phyloP scores from a whole-genome alignment of 2,329 filamentous ascomycete species.

The Xylariaceae sp. region DNA sequence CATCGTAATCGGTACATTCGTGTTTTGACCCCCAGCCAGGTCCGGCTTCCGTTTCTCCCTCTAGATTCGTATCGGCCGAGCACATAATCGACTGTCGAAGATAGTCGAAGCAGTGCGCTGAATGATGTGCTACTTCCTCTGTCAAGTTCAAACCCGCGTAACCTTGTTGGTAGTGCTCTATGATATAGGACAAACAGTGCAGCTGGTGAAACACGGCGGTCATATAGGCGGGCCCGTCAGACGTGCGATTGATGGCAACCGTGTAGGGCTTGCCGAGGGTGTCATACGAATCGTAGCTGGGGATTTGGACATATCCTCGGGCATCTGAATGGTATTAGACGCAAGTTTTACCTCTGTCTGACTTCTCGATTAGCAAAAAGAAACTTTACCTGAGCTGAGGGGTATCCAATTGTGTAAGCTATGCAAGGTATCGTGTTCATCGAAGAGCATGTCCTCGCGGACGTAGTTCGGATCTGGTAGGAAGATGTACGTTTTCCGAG shows the following conservation, averaged over 20 bases:
- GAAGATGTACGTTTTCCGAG: constrained; percentile 35
- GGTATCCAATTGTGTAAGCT: constrained; percentile 37
- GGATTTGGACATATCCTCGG: constrained; percentile 34
- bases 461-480: constrained; percentile 31
- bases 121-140: constrained; percentile 35
- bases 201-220: constrained; percentile 40
- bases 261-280: constrained; percentile 31
- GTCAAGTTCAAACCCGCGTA: constrained; percentile 33
- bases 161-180: constrained; percentile 35
- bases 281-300: constrained; percentile 28
- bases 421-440: constrained; percentile 31
- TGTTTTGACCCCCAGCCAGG: constrained; percentile 38
- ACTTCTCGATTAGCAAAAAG: background rate
- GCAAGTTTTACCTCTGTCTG: background rate
- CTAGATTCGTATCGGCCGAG: constrained; percentile 37
- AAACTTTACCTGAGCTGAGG: constrained; percentile 30
- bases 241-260: constrained; percentile 28
- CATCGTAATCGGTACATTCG: constrained; percentile 36
- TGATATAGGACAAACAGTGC: constrained; percentile 37
- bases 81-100: constrained; percentile 38
- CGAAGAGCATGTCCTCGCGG: constrained; percentile 35
- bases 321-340: constrained; percentile 19
- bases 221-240: constrained; percentile 38
- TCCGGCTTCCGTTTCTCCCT: constrained; percentile 36
- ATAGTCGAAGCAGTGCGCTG: constrained; percentile 40